phyloP scores from a whole-genome alignment of 1,139 yeast species.

The Suhomyces yuchorum region DNA sequence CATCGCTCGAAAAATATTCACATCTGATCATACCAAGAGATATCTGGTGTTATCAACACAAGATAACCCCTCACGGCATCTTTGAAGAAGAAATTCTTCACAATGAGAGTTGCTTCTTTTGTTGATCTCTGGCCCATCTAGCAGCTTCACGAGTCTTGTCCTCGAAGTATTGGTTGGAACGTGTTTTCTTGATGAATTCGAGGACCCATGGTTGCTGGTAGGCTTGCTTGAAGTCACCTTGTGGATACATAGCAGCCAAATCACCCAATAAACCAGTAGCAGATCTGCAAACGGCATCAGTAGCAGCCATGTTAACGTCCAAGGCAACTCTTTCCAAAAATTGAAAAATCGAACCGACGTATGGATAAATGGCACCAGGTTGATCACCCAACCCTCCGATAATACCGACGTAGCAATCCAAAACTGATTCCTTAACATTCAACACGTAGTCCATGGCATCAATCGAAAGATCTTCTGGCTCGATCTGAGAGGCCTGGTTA shows the following conservation, averaged over 20 bases:
- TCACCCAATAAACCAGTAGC: slow-evolving; percentile 92
- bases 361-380: slow-evolving; percentile 68
- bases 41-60: background rate
- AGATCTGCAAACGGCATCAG: slow-evolving; percentile 71
- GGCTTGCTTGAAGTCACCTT: slow-evolving; percentile 66
- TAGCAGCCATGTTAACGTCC: slow-evolving; percentile 60
- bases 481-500: slow-evolving; percentile 54
- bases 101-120: slow-evolving; percentile 50
- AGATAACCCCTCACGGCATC: background rate
- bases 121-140: slow-evolving; percentile 94
- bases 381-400: slow-evolving; percentile 78
- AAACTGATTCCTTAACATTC: slow-evolving; percentile 76
- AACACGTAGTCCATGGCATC: slow-evolving; percentile 80
- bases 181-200: slow-evolving; percentile 72
- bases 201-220: slow-evolving; percentile 78
- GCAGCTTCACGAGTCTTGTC: slow-evolving; percentile 83
- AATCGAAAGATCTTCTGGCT: slow-evolving; percentile 58
- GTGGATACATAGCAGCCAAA: slow-evolving; percentile 81
- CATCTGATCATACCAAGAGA: background rate
- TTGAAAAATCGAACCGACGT: slow-evolving; percentile 67
- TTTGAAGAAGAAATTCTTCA: background rate
- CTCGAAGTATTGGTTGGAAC: slow-evolving; percentile 61
- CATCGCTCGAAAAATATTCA: background rate
- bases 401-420: slow-evolving; percentile 94
- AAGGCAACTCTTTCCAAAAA: slow-evolving; percentile 62